A percentile compares a stretch with the other conserved stretches of the same genome.
phyloP scores from a whole-genome alignment of 306 rosid species.

The Lathyrus tuberosus region DNA sequence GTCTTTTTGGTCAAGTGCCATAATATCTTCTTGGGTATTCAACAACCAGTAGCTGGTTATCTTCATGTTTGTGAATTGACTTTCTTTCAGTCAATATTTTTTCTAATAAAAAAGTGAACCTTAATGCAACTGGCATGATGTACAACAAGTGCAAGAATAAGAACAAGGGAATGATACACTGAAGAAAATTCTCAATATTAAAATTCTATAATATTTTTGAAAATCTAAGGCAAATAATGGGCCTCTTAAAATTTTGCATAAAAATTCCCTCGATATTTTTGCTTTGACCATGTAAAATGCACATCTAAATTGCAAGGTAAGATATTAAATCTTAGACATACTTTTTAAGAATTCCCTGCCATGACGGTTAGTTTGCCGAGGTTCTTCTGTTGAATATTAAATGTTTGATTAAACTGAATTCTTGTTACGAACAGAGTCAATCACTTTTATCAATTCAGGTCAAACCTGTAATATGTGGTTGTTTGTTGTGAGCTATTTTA shows the following conservation, averaged over 20 bases:
- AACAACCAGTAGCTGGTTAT: slow-evolving; percentile 14
- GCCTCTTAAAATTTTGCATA: background rate
- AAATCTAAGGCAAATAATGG: slow-evolving; percentile 4
- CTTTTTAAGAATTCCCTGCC: background rate
- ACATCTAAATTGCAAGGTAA: background rate
- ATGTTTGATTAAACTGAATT: slow-evolving; percentile 9
- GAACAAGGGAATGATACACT: slow-evolving; percentile 8
- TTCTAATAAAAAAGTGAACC: slow-evolving; percentile 4
- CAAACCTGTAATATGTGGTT: slow-evolving; percentile 3
- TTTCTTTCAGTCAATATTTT: background rate
- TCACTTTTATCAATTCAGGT: slow-evolving; percentile 2
- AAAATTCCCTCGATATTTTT: background rate
- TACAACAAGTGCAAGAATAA: slow-evolving; percentile 2
- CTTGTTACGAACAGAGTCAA: slow-evolving; percentile 3
- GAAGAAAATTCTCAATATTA: slow-evolving; percentile 12
- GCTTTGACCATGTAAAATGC: background rate
- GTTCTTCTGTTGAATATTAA: background rate
- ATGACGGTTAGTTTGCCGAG: background rate
- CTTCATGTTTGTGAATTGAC: background rate
- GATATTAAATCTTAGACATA: too few species aligned
- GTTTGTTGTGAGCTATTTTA: slow-evolving; percentile 2
- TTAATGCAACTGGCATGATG: slow-evolving; percentile 24
- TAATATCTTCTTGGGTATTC: slow-evolving; percentile 17
- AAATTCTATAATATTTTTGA: slow-evolving; percentile 21
- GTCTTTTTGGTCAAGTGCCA: background rate